Percentiles rank a stretch among this genome's conserved stretches.
phyloP scores from a whole-genome alignment of 2,329 filamentous ascomycete species.

The Aspergillus terreus region DNA sequence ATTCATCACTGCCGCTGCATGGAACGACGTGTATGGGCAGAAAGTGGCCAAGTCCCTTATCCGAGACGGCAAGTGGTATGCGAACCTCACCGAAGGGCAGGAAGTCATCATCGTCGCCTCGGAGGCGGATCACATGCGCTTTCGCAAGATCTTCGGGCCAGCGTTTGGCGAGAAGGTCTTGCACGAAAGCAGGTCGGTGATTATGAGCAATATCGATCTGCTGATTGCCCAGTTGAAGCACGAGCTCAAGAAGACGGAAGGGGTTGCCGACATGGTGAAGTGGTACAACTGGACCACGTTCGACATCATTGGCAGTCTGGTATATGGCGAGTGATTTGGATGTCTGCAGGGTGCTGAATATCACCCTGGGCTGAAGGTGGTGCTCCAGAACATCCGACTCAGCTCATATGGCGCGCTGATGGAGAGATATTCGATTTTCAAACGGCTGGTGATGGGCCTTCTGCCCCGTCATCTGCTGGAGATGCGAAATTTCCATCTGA shows the following conservation, averaged over 20 bases:
- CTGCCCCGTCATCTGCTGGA: not conserved
- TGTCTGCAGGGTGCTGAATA: not conserved
- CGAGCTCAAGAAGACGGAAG: not conserved
- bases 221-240: not conserved
- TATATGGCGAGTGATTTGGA: not conserved
- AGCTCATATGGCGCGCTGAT: not conserved
- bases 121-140: not conserved
- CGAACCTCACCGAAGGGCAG: not conserved
- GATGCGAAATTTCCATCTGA: not conserved
- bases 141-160: not conserved
- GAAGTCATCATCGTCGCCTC: not conserved
- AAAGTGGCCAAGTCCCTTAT: not conserved
- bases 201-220: not conserved
- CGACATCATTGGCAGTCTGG: not conserved
- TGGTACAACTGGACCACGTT: not conserved
- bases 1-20: not conserved
- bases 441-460: not conserved
- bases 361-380: not conserved
- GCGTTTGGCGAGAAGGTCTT: not conserved
- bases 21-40: not conserved
- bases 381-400: not conserved
- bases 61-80: not conserved
- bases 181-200: not conserved
- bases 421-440: not conserved
- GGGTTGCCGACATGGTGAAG: slow-evolving; percentile 23